These are phyloP conservation scores for Phytophthora sansomeana DNA, from an alignment of 352 stramenopile species.

Conservation along the genomic window DNA sequence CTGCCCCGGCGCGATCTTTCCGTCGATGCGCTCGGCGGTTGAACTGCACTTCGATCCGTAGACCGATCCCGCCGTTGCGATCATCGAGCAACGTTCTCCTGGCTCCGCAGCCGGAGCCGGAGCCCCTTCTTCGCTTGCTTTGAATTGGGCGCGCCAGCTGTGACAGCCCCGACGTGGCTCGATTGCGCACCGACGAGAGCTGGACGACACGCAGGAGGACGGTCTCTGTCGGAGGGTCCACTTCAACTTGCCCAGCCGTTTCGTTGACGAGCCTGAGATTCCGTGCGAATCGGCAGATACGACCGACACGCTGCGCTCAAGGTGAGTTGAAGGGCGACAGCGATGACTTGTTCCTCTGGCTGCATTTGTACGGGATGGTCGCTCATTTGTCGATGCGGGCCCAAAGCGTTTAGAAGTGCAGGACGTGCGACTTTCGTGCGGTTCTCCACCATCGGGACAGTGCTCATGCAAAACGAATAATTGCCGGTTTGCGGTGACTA, in stretches of 20 bases:
- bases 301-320: not conserved
- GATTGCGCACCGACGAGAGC: constrained; percentile 11
- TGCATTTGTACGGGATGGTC: not conserved
- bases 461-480: too few relatives aligned
- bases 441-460: too few relatives aligned
- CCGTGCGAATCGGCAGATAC: constrained; percentile 26
- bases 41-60: not conserved
- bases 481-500: too few relatives aligned
- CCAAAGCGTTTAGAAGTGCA: too few relatives aligned
- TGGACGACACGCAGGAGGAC: not conserved
- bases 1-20: constrained; percentile 23
- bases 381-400: too few relatives aligned
- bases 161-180: constrained; percentile 32
- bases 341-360: not conserved
- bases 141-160: constrained; percentile 15
- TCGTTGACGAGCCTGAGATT: constrained; percentile 24
- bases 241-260: constrained; percentile 33
- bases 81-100: constrained; percentile 25
- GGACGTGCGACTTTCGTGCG: too few relatives aligned
- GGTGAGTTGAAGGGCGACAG: not conserved
- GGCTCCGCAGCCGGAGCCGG: not conserved
- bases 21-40: constrained; percentile 4
- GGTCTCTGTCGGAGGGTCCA: constrained; percentile 24
- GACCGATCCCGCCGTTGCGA: constrained; percentile 4
- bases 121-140: constrained; percentile 4